These are phyloP conservation scores for Delitschia confertaspora DNA, from an alignment of 495 filamentous ascomycete genomes.

Conservation along the genomic window DNA sequence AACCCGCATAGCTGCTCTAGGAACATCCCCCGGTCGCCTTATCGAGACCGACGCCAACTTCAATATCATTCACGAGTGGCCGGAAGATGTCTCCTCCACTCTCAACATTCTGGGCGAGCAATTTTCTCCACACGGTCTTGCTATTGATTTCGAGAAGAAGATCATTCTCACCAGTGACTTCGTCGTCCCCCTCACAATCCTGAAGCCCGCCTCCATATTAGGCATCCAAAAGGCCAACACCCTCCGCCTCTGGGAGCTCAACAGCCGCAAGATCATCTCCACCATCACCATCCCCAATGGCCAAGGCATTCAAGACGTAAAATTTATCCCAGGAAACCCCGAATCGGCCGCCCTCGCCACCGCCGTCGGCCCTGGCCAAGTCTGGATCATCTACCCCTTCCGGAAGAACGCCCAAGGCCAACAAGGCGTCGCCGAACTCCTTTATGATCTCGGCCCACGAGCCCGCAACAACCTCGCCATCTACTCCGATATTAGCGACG, in stretches of 20 bases:
- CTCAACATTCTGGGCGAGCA: constrained; percentile 51
- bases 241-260: constrained; percentile 51
- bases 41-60: constrained; percentile 51
- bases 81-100: constrained; percentile 43
- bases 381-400: constrained; percentile 59
- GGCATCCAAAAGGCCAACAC: constrained; percentile 48
- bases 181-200: constrained; percentile 49
- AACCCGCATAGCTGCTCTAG: constrained; percentile 38
- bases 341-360: constrained; percentile 53
- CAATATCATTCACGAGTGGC: constrained; percentile 54
- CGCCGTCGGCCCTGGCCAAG: constrained; percentile 52
- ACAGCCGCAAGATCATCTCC: constrained; percentile 44
- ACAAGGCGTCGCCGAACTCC: constrained; percentile 48
- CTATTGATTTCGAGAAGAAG: constrained; percentile 49
- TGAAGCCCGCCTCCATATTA: constrained; percentile 43
- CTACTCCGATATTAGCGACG: constrained; percentile 53
- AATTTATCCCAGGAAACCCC: constrained; percentile 54
- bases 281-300: constrained; percentile 56
- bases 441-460: constrained; percentile 50
- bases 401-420: constrained; percentile 45
- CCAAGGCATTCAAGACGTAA: constrained; percentile 56
- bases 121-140: constrained; percentile 53
- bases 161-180: constrained; percentile 55
- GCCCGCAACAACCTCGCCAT: constrained; percentile 51
- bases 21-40: constrained; percentile 50